Percentiles rank a stretch among this genome's conserved stretches.
phyloP scores from a whole-genome alignment of 2,329 filamentous ascomycete genomes.

The Fusarium dlaminii region DNA sequence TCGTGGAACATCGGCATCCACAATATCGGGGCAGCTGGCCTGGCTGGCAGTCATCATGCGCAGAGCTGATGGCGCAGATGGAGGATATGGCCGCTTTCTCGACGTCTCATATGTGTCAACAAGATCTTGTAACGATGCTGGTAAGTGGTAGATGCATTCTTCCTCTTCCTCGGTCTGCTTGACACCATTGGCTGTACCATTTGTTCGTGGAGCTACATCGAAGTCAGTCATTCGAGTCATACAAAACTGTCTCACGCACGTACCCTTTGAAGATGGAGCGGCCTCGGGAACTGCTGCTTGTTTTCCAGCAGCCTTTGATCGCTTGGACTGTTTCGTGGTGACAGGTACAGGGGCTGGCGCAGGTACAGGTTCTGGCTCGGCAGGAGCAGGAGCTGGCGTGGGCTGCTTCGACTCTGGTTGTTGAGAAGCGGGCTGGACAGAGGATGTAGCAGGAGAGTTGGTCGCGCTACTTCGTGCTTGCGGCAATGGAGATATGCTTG shows the following conservation, averaged over 20 bases:
- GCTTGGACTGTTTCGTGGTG: conserved; percentile 48
- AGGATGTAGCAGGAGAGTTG: conserved; percentile 61
- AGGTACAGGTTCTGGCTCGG: conserved; percentile 28
- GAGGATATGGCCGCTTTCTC: conserved; percentile 72
- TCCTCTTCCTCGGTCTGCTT: conserved; percentile 62
- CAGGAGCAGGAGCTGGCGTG: conserved; percentile 42
- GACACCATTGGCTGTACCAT: conserved; percentile 63
- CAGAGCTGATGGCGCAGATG: conserved; percentile 72
- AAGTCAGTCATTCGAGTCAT: conserved; percentile 11
- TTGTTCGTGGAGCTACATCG: conserved; percentile 54
- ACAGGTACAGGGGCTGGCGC: conserved; percentile 40
- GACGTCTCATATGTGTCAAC: conserved; percentile 90
- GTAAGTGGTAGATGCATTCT: conserved; percentile 92
- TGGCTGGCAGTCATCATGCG: conserved; percentile 81
- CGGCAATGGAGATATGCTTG: conserved; percentile 59
- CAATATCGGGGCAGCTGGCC: conserved; percentile 74
- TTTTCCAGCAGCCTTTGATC: conserved; percentile 57
- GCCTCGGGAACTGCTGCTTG: conserved; percentile 53
- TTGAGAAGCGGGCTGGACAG: conserved; percentile 57
- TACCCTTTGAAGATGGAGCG: conserved; percentile 58
- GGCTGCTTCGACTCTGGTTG: conserved; percentile 49
- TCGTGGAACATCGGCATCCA: conserved; percentile 83
- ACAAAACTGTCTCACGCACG: neutral
- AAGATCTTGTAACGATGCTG: conserved; percentile 86
- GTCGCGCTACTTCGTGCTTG: conserved; percentile 65